A percentile compares a stretch with the other conserved stretches of the same genome.
phyloP scores from a whole-genome alignment of 202 grass and related monocot genomes.

The Schoenoplectus tabernaemontani region DNA sequence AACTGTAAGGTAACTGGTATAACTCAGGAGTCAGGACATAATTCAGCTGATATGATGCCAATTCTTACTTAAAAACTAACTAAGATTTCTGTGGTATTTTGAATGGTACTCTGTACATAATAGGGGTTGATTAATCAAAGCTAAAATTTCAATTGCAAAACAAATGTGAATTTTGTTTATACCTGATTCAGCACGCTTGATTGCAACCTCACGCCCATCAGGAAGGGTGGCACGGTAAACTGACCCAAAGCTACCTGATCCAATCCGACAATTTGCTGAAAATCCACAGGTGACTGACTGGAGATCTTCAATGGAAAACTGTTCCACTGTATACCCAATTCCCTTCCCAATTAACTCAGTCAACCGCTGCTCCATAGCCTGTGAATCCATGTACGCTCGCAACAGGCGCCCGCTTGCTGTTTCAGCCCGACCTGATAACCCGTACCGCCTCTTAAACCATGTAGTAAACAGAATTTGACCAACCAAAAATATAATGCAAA shows the following conservation, averaged over 20 bases:
- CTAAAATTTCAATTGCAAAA: not conserved
- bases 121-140: not conserved
- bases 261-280: constrained; percentile 52
- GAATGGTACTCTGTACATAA: no score
- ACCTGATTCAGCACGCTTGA: constrained; percentile 64
- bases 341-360: constrained; percentile 36
- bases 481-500: constrained; percentile 21
- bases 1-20: not conserved
- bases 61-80: not conserved
- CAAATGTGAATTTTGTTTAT: not conserved
- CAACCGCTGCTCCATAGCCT: not conserved
- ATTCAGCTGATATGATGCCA: not conserved
- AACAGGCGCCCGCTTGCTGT: constrained; percentile 10
- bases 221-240: constrained; percentile 73
- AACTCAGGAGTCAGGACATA: not conserved
- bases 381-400: not conserved
- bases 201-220: constrained; percentile 57
- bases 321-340: constrained; percentile 47
- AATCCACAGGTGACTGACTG: constrained; percentile 48
- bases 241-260: constrained; percentile 79
- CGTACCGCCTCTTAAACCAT: constrained; percentile 27
- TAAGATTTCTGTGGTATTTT: not conserved
- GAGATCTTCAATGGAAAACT: constrained; percentile 40
- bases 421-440: constrained; percentile 26
- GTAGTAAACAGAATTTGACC: constrained; percentile 16